Base-by-base conservation (phyloP, 805 yeast species). In the Starmerella roubikii region DNA sequence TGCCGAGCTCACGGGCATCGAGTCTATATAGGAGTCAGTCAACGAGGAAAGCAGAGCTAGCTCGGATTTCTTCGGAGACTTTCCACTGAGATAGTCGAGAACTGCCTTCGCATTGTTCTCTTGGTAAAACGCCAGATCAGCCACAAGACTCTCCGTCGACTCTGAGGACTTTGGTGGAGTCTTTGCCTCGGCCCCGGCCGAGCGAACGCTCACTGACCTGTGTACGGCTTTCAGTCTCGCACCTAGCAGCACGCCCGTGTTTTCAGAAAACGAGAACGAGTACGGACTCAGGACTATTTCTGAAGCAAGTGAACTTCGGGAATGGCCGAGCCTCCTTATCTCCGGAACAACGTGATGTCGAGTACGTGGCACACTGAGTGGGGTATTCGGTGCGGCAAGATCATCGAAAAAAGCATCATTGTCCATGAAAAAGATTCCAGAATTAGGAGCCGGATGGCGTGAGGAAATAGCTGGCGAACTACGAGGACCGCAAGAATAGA, bases 181-280 rank as follows among this genome's bases (percentile, higher is more conserved):
- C n/a, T n/a, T n/a, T n/a, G n/a, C n/a, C n/a, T n/a, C 29, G 29
- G 10, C 6, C 29, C 7, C 10, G 9, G 33, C 24, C 5, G 11
- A 8, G 16, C 4, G 24, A 19, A 24, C 16, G 13, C 10, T 30
- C 16, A 30, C 10, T n/a, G 26, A 32, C 19, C 27, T 34, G 24
- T 47, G 46, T 45, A 52, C 42, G 10, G 48, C 45, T 13, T 35
- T 19, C 15, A 52, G 37, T 22, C 55, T 44, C n/a, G 52, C 30
- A 18, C 30, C 23, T 9, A 50, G 39, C 19, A 50, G 31, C 18
- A 44, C 29, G 3, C 44, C 39, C 9, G 48, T 47, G 13, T 35
- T 42, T n/a, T 42, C 40, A 3, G 50, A 41, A 32, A 49, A 52
- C 11, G 54, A 42, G 39, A 38, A 50, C 4, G 52, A 41, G 28